Evolutionary conservation across 371 early-diverging fungal species (phyloP).

Genomic region (Mortierella sp.): DNA sequence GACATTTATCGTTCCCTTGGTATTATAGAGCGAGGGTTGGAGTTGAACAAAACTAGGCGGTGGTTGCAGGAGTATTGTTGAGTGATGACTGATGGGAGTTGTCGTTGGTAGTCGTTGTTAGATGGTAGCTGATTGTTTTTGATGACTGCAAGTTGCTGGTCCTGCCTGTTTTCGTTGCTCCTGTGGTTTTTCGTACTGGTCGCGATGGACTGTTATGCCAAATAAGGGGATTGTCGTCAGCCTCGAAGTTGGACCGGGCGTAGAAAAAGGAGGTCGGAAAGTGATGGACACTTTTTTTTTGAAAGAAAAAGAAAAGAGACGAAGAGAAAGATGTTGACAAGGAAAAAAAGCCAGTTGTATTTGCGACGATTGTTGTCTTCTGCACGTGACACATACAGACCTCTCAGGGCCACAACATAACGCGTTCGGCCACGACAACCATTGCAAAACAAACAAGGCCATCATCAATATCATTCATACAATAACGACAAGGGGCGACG

Average conservation of each 20-base stretch:
- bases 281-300: too few species aligned
- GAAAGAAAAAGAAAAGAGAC: neutral
- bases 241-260: neutral
- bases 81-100: neutral
- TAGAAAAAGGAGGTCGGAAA: neutral
- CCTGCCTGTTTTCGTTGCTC: neutral
- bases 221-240: neutral
- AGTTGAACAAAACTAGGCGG: neutral
- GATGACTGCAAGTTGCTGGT: too few species aligned
- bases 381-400: neutral
- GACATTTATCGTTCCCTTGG: neutral
- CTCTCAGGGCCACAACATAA: neutral
- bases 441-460: neutral
- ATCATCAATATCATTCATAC: neutral
- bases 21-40: slow-evolving; percentile 4
- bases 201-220: neutral
- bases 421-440: neutral
- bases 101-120: neutral
- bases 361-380: neutral
- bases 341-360: neutral
- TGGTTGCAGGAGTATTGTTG: neutral
- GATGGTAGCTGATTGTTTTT: neutral
- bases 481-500: neutral
- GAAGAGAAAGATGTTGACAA: neutral
- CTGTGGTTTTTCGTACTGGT: neutral